phyloP scores from a whole-genome alignment of 352 stramenopile genomes.

The Pelagophyceae sp. region DNA sequence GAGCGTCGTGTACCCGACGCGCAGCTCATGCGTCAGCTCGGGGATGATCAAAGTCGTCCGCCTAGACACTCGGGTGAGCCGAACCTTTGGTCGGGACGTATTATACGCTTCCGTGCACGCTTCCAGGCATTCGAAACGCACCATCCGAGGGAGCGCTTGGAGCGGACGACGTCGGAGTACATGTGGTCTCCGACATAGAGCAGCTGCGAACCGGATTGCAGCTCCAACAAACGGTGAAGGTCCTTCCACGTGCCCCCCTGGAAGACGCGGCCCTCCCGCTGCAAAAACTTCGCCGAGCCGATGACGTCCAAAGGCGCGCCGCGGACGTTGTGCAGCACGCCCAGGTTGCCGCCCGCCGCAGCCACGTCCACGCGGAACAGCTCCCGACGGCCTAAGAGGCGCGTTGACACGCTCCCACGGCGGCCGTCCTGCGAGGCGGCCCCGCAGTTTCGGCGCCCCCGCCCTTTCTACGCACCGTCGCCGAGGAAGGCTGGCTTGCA shows the following conservation, averaged over 20 bases:
- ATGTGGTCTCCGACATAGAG: conserved; percentile 74
- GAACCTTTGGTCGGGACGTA: too few relatives aligned
- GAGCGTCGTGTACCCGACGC: conserved; percentile 29
- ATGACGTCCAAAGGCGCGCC: conserved; percentile 1
- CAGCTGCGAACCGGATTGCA: conserved; percentile 53
- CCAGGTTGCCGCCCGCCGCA: not conserved
- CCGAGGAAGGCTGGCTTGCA: conserved; percentile 27
- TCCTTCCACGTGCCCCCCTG: conserved; percentile 67
- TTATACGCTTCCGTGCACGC: too few relatives aligned
- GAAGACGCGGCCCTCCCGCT: conserved; percentile 56
- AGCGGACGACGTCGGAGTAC: conserved; percentile 64
- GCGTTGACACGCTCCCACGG: too few relatives aligned
- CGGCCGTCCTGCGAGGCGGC: too few relatives aligned
- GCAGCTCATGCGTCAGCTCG: conserved; percentile 60
- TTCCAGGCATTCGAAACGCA: too few relatives aligned
- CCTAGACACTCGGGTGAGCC: too few relatives aligned
- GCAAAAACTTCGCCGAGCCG: conserved; percentile 29
- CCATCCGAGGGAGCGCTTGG: conserved; percentile 68
- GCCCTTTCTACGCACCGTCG: too few relatives aligned
- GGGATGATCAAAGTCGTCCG: conserved; percentile 66
- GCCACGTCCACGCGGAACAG: conserved; percentile 17
- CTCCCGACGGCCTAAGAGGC: not conserved
- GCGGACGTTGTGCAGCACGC: conserved; percentile 21
- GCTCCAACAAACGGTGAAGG: conserved; percentile 55
- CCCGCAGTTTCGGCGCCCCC: too few relatives aligned